These are phyloP conservation scores for Vaucheria bursata DNA, from an alignment of 352 stramenopile genomes.

Conservation along the genomic window DNA sequence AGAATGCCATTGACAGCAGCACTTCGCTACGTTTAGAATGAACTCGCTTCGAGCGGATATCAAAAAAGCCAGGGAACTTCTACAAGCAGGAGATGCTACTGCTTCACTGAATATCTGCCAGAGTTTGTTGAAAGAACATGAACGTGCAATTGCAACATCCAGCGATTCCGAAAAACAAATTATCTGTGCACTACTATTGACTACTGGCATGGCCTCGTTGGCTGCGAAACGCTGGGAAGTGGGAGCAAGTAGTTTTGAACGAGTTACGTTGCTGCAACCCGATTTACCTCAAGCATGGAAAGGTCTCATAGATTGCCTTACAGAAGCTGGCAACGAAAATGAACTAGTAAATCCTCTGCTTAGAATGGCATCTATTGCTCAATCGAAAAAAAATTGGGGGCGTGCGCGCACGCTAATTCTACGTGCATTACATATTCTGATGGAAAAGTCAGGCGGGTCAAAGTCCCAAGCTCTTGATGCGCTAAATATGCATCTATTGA, in stretches of 20 bases:
- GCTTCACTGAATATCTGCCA: background rate
- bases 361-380: background rate
- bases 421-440: background rate
- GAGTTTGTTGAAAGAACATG: background rate
- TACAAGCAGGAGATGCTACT: background rate
- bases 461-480: background rate
- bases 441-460: background rate
- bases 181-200: background rate
- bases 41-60: background rate
- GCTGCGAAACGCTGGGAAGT: background rate
- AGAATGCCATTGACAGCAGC: no score
- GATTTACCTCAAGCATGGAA: background rate
- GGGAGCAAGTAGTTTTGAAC: slow-evolving; percentile 52
- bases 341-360: background rate
- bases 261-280: slow-evolving; percentile 8
- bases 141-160: background rate
- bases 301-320: background rate
- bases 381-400: background rate
- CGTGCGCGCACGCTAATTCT: background rate
- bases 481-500: background rate
- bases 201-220: background rate
- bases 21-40: no score
- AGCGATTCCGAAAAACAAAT: background rate
- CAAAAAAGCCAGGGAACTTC: background rate
- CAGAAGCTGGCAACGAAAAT: background rate